phyloP scores from a whole-genome alignment of 768 basidiomycete species.

The Baorangia bicolor region DNA sequence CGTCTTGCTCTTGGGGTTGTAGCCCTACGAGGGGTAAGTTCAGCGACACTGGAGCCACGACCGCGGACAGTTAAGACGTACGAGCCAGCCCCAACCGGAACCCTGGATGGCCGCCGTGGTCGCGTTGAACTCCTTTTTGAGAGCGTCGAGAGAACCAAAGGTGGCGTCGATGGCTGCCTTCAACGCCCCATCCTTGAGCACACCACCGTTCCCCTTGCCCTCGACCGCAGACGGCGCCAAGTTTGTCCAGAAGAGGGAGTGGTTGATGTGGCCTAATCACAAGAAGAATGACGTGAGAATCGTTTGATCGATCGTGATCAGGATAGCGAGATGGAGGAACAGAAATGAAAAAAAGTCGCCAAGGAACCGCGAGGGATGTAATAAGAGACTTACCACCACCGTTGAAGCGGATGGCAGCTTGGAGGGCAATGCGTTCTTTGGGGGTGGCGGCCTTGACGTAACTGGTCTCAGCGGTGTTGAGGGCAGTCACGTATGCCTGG shows the following conservation, averaged over 20 bases:
- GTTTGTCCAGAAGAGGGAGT: constrained; percentile 96
- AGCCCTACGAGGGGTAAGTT: constrained; percentile 49
- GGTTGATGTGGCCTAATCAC: constrained; percentile 81
- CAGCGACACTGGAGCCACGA: neutral
- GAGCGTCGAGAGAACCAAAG: constrained; percentile 69
- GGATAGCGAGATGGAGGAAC: neutral
- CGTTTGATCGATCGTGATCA: constrained; percentile 2
- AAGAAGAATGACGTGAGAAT: neutral
- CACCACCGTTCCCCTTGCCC: constrained; percentile 60
- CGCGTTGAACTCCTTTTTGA: constrained; percentile 83
- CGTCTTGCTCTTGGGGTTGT: constrained; percentile 60
- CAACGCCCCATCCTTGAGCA: constrained; percentile 59
- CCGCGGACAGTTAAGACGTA: constrained; percentile 39
- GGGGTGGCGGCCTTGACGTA: constrained; percentile 67
- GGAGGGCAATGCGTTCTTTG: constrained; percentile 83
- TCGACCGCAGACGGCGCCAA: constrained; percentile 61
- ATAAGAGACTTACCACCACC: constrained; percentile 71
- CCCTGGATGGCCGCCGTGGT: constrained; percentile 87
- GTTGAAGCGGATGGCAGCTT: constrained; percentile 93
- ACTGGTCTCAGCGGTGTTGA: constrained; percentile 84
- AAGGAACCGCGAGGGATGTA: too few species aligned
- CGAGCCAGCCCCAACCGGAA: constrained; percentile 96
- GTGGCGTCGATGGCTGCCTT: constrained; percentile 58
- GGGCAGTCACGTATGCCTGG: constrained; percentile 88
- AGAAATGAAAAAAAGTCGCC: too few species aligned